A percentile compares a stretch with the other conserved stretches of the same genome.
phyloP scores from a whole-genome alignment of 2,329 filamentous ascomycete genomes.

The Colletotrichum lentis region DNA sequence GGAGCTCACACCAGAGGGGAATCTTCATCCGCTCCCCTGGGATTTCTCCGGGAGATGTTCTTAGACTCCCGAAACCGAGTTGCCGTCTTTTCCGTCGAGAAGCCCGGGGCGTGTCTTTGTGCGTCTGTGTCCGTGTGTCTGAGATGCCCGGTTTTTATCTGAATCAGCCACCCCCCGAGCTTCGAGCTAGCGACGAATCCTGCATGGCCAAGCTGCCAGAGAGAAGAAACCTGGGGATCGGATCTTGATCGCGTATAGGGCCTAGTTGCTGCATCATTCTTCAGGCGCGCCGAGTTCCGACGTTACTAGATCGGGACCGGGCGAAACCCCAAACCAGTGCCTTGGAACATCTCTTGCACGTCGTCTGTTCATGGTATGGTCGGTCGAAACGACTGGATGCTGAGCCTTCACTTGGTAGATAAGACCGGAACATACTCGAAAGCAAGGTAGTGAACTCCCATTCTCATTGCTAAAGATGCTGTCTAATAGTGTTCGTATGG shows the following conservation, averaged over 20 bases:
- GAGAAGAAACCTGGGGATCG: background rate
- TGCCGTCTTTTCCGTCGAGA: background rate
- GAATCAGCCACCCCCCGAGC: background rate
- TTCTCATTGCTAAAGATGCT: conserved; percentile 7
- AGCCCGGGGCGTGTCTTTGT: background rate
- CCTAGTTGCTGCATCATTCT: background rate
- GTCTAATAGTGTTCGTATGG: background rate
- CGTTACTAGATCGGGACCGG: background rate
- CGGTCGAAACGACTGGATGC: background rate
- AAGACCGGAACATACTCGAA: background rate
- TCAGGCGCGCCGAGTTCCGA: background rate
- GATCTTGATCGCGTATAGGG: background rate
- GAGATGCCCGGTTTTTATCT: background rate
- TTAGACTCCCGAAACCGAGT: background rate
- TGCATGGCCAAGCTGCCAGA: background rate
- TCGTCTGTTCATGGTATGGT: background rate
- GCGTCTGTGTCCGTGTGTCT: background rate
- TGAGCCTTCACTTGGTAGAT: background rate
- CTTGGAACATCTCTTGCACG: background rate
- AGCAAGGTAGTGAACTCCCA: background rate
- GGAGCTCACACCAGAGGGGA: background rate
- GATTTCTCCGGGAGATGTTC: background rate
- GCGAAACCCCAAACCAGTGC: background rate
- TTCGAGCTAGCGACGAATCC: background rate
- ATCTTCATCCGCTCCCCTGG: conserved; percentile 1